Conservation (phyloP, 257 asterid species). For the Ocimum tenuiflorum region DNA sequence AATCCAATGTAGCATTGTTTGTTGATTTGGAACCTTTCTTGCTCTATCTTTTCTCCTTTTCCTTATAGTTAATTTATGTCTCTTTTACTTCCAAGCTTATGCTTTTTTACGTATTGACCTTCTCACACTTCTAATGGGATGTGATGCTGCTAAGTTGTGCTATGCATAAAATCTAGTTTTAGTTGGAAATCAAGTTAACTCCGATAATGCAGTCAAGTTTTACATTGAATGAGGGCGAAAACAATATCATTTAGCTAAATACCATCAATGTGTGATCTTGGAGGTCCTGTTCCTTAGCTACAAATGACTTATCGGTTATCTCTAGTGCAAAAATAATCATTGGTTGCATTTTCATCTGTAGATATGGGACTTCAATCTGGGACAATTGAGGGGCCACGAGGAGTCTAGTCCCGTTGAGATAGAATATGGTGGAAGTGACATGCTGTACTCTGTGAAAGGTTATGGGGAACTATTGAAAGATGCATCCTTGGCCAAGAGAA, state of each 20-base stretch:
- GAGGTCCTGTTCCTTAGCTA: neutral
- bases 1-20: neutral
- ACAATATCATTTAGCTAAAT: neutral
- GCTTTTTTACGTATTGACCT: neutral
- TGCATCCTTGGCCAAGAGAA: slow-evolving; percentile 43
- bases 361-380: slow-evolving; percentile 97
- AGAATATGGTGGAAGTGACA: slow-evolving; percentile 48
- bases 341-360: slow-evolving; percentile 24
- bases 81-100: neutral
- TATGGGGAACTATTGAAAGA: slow-evolving; percentile 70
- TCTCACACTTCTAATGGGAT: neutral
- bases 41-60: neutral
- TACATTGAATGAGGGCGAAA: neutral
- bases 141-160: neutral
- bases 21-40: neutral
- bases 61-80: neutral
- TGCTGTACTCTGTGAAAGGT: slow-evolving; percentile 44
- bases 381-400: slow-evolving; percentile 55
- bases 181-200: neutral
- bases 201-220: neutral
- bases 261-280: neutral
- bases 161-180: neutral
- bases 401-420: slow-evolving; percentile 43
- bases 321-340: neutral
- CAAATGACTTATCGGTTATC: neutral